Conservation (phyloP, 2,329 filamentous ascomycete species). For the Stemphylium vesicarium region DNA sequence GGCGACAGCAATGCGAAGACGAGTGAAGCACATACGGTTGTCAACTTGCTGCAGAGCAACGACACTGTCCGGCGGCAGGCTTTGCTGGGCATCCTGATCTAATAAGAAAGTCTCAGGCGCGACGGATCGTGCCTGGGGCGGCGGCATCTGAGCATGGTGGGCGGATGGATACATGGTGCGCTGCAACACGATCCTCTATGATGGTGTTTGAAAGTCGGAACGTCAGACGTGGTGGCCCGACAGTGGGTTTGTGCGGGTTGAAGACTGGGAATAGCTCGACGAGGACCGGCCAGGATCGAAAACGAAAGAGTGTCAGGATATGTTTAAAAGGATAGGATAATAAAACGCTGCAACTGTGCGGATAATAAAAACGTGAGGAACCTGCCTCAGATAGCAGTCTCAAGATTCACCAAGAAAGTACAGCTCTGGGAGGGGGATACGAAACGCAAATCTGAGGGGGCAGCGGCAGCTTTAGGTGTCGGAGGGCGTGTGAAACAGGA, state of each 20-base stretch:
- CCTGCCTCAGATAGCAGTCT: conserved; percentile 48
- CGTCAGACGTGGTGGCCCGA: conserved; percentile 37
- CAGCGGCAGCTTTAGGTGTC: conserved; percentile 50
- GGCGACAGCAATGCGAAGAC: conserved; percentile 21
- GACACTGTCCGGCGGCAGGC: conserved; percentile 92
- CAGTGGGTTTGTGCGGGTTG: conserved; percentile 17
- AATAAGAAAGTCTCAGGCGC: conserved; percentile 99
- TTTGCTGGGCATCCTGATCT: conserved; percentile 95
- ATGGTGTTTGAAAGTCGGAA: conserved; percentile 34
- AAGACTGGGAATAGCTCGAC: conserved; percentile 41
- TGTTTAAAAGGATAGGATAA: conserved; percentile 39
- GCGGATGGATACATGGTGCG: conserved; percentile 56
- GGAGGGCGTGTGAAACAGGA: conserved; percentile 50
- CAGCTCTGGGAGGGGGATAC: conserved; percentile 42
- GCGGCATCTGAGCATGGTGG: conserved; percentile 80
- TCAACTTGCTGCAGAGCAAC: conserved; percentile 98
- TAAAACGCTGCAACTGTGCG: conserved; percentile 41
- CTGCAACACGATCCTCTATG: conserved; percentile 46
- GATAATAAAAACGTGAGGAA: conserved; percentile 28
- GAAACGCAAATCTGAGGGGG: conserved; percentile 49
- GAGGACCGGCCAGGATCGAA: conserved; percentile 49
- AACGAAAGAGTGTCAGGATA: conserved; percentile 46
- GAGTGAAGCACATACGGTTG: conserved; percentile 72
- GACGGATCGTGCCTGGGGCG: conserved; percentile 69
- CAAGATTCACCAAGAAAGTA: conserved; percentile 43